Evolutionary conservation across 495 filamentous ascomycete genomes (phyloP), one percentile per base, ranked within the genome.

Genomic region (Bryoglossum gracile): DNA sequence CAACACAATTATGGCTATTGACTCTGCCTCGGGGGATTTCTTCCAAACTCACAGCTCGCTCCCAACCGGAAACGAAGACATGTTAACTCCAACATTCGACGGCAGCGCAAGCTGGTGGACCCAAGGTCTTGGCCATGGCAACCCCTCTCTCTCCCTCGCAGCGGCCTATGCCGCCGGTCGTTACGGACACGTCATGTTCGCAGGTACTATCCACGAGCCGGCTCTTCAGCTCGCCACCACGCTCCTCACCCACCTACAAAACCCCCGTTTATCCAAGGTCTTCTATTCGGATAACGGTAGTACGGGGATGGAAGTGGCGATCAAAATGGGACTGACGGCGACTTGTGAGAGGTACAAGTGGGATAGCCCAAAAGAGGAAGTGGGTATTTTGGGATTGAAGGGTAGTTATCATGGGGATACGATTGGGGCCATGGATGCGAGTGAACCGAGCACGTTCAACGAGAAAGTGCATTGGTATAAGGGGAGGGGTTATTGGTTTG

Each of bases 101-200:
- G 86, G 78, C 16, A 88, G 84, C 0, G 86, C 84, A 14, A 88
- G 84, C 0, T 90, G 86, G 86, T 90, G 86, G 86, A 89, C 86
- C 1, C 86, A 90, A 63, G 86, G 86, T 8, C 71, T 90, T 4
- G 86, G 86, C 6, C 86, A 90, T 54, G 83, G 78, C 11, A 86
- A 83, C 52, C 77, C 83, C 0, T 61, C 67, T 0, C 69, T 90
- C 4, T 69, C 83, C 6, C 71, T 88, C 4, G 76, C 82, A 0
- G 83, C 84, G 3, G 83, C 86, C 1, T 83, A 88, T 59, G 86
- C 86, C 1, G 82, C 86, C 3, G 84, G 86, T n/a, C 74, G 85
- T 19, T 90, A 90, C 56, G 86, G 86, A 2, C 86, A 90, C 62
- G 83, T 90, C 19, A 90, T 89, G 83, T 88, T 90, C 55, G 81